Evolutionary conservation across 805 yeast species (phyloP), one percentile per base, ranked within the genome.

Genomic region (Candida vartiovaarae): DNA sequence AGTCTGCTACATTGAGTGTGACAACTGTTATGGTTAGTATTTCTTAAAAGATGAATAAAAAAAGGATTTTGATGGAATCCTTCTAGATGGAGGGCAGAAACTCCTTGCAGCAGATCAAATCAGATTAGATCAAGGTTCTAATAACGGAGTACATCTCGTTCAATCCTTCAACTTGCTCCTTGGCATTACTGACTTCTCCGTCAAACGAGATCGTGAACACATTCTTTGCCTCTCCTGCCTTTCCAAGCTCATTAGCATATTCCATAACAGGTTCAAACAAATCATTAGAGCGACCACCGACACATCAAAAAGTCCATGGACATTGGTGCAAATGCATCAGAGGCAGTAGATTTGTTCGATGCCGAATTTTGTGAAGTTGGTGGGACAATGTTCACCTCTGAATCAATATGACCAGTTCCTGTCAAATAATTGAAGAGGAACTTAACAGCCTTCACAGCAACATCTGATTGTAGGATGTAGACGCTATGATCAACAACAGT

Each of bases 221-320:
- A 40, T 71, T 61, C 4, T 65, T 64, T n/a, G 79, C 61, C 4
- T 61, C 61, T n/a, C 59, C 57, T 1, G 44, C 41, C 9, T 27
- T 38, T 8, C 47, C 44, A 37, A 76, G 59, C 4, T 63, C 67
- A 46, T 76, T 74, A 26, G 76, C 74, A 49, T 69, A 72, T 42
- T 75, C 78, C 63, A 75, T 82, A 25, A 78, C 61, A 15, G 84
- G 79, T 52, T 85, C 93, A 55, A 82, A 83, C n/a, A 79, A 68
- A 1, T 83, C 78, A 7, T 82, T 74, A 3, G 78, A 70, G 2
- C 85, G 82, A 29, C 91, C 91, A 39, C 82, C 76, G 36, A 77
- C 67, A 49, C 81, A 70, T n/a, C 11, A 79, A 57, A 41, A 77
- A 67, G 24, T 70, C 72, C 32, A 74, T 31, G 2, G 43, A 33